Percentiles rank a stretch among this genome's conserved stretches.
These are phyloP conservation scores for Aspergillus quadrilineatus DNA, from an alignment of 2,329 filamentous ascomycete genomes.

Conservation along the genomic window DNA sequence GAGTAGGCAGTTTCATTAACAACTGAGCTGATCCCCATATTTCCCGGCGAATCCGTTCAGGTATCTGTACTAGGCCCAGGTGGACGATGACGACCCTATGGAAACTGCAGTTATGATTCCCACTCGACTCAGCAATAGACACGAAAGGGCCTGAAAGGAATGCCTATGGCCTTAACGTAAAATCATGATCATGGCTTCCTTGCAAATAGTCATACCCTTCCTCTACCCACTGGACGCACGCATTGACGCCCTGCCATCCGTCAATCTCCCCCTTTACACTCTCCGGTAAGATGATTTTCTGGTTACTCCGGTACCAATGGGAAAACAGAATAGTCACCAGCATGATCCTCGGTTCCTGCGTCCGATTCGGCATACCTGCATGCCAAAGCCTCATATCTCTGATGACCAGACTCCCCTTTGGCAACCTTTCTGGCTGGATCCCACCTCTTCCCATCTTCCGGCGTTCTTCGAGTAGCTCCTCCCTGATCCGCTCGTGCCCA, in stretches of 20 bases:
- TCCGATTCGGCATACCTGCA: slow-evolving; percentile 51
- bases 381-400: slow-evolving; percentile 53
- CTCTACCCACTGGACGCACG: slow-evolving; percentile 37
- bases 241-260: slow-evolving; percentile 34
- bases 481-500: slow-evolving; percentile 5
- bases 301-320: slow-evolving; percentile 35
- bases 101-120: too few relatives aligned
- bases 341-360: slow-evolving; percentile 47
- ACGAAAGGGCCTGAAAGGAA: too few relatives aligned
- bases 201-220: slow-evolving; percentile 1
- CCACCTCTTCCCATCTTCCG: slow-evolving; percentile 30
- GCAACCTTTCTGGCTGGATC: slow-evolving; percentile 39
- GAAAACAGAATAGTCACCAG: slow-evolving; percentile 42
- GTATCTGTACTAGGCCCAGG: too few relatives aligned
- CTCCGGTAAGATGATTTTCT: slow-evolving; percentile 34
- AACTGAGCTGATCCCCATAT: too few relatives aligned
- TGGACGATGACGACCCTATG: too few relatives aligned
- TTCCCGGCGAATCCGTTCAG: too few relatives aligned
- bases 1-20: too few relatives aligned
- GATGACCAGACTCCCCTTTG: slow-evolving; percentile 48
- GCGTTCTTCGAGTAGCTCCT: background rate
- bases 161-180: background rate
- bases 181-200: slow-evolving; percentile 1
- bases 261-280: slow-evolving; percentile 31
- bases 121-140: too few relatives aligned